These are phyloP conservation scores for Phellopilus nigrolimitatus DNA, from an alignment of 1,284 basidiomycete genomes.

Conservation along the genomic window DNA sequence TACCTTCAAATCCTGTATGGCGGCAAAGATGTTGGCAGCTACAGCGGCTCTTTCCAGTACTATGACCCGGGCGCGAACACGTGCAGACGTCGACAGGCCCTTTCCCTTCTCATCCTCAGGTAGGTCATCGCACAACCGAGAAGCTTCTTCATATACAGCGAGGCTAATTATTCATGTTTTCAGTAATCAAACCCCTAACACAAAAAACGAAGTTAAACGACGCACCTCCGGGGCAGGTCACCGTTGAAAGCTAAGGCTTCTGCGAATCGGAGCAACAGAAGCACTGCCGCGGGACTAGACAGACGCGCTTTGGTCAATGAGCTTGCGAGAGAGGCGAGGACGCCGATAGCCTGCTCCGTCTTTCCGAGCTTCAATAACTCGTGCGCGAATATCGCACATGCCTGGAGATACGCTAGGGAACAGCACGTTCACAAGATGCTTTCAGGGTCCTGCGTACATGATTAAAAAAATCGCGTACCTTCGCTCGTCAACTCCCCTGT, in stretches of 20 bases:
- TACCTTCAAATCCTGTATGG: slow-evolving; percentile 67
- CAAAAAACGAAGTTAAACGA: background rate
- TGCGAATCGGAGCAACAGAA: slow-evolving; percentile 62
- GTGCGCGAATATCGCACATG: slow-evolving; percentile 67
- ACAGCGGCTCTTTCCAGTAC: slow-evolving; percentile 65
- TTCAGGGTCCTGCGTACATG: background rate
- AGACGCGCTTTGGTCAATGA: slow-evolving; percentile 38
- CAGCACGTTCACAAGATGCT: background rate
- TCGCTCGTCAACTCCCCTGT: slow-evolving; percentile 2
- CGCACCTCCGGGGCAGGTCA: slow-evolving; percentile 59
- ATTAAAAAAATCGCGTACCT: slow-evolving; percentile 1
- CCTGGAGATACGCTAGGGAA: slow-evolving; percentile 53
- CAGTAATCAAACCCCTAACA: background rate
- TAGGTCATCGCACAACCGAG: slow-evolving; percentile 39
- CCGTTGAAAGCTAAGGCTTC: slow-evolving; percentile 61
- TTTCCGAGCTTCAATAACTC: slow-evolving; percentile 80
- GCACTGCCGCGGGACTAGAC: slow-evolving; percentile 45
- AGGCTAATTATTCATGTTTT: slow-evolving; percentile 35
- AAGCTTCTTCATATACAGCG: slow-evolving; percentile 54
- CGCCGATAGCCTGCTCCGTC: slow-evolving; percentile 52
- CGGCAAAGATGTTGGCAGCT: slow-evolving; percentile 62
- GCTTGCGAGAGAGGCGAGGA: slow-evolving; percentile 56
- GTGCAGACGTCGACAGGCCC: slow-evolving; percentile 45
- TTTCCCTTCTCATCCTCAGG: slow-evolving; percentile 40
- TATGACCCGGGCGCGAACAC: slow-evolving; percentile 53